These are phyloP conservation scores for Punica granatum DNA, from an alignment of 345 rosid genomes.

Conservation along the genomic window DNA sequence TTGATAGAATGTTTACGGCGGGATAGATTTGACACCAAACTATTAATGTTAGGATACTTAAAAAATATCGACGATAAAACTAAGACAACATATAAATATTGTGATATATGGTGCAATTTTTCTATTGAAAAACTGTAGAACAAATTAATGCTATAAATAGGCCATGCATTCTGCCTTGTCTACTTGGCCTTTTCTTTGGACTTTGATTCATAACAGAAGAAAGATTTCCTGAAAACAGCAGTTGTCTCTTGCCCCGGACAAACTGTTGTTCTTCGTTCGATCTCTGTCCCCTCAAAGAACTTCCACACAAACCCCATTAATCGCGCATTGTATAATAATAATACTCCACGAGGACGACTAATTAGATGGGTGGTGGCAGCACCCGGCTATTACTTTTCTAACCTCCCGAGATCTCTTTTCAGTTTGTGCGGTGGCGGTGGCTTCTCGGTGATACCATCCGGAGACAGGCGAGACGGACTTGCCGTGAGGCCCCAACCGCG, in stretches of 20 bases:
- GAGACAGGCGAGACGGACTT: neutral
- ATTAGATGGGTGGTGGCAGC: no score
- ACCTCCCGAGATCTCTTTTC: no score
- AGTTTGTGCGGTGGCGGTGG: no score
- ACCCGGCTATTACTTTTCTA: no score
- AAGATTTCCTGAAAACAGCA: neutral
- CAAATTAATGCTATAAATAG: neutral
- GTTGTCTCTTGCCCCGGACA: neutral
- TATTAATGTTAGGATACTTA: no score
- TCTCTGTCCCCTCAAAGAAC: neutral
- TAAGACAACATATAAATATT: no score
- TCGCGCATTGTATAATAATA: neutral
- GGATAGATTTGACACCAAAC: no score
- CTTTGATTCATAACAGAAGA: neutral
- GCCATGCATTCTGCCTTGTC: neutral
- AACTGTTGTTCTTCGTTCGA: neutral
- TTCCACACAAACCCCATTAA: neutral
- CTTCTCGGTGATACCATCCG: no score
- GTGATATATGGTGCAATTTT: no score
- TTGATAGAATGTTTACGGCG: no score
- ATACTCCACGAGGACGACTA: no score
- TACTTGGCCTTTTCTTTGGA: neutral
- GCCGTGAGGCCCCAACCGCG: neutral
- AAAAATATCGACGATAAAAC: no score
- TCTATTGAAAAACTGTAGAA: neutral